Conservation (phyloP, 768 basidiomycete species). For the Lentinula sp. region DNA sequence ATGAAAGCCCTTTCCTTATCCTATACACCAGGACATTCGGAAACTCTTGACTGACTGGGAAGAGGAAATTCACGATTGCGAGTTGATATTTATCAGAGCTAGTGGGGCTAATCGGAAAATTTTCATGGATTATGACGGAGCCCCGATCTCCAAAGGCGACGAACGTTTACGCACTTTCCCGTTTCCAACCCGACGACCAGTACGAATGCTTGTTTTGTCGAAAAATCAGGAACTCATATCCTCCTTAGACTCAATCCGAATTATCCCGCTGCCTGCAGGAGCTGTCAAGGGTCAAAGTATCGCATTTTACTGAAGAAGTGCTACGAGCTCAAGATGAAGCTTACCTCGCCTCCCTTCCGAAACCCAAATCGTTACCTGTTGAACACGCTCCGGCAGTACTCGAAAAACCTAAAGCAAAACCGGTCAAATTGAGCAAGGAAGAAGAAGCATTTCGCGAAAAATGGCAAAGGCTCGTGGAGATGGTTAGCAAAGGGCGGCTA, state of each 20-base stretch:
- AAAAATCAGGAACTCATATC: neutral
- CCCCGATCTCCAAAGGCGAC: slow-evolving; percentile 73
- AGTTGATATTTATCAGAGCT: slow-evolving; percentile 89
- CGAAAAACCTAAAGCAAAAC: slow-evolving; percentile 40
- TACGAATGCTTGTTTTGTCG: slow-evolving; percentile 32
- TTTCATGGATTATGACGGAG: slow-evolving; percentile 86
- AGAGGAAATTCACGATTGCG: slow-evolving; percentile 80
- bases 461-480: slow-evolving; percentile 82
- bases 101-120: slow-evolving; percentile 82
- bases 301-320: slow-evolving; percentile 81
- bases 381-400: slow-evolving; percentile 22
- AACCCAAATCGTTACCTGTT: slow-evolving; percentile 54
- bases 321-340: slow-evolving; percentile 85
- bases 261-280: slow-evolving; percentile 82
- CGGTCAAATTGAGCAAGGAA: slow-evolving; percentile 66
- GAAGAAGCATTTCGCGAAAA: slow-evolving; percentile 76
- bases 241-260: slow-evolving; percentile 79
- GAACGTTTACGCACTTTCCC: slow-evolving; percentile 84
- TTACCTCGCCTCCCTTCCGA: slow-evolving; percentile 83
- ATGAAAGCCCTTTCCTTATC: neutral
- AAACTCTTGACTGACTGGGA: slow-evolving; percentile 78
- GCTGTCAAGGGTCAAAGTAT: slow-evolving; percentile 76
- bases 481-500: slow-evolving; percentile 79
- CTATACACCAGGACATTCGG: slow-evolving; percentile 71
- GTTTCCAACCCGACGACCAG: slow-evolving; percentile 93